Conservation (phyloP, 2,329 filamentous ascomycete species). For the Aspergillus pseudoviridinutans region DNA sequence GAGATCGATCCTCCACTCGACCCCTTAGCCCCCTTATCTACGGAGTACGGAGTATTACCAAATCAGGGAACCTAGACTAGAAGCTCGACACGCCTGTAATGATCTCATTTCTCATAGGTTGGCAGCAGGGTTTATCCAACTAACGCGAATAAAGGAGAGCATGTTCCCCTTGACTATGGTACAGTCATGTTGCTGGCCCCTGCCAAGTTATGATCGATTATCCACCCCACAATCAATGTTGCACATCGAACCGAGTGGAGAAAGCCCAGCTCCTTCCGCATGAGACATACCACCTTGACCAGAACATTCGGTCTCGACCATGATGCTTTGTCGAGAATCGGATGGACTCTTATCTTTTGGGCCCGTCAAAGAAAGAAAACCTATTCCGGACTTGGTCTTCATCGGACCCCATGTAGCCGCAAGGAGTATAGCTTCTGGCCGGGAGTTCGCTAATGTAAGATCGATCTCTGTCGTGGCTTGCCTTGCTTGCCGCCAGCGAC, state of each 20-base stretch:
- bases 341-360: neutral
- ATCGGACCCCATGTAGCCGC: neutral
- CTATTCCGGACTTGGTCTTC: neutral
- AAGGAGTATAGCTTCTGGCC: neutral
- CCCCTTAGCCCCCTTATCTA: neutral
- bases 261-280: conserved; percentile 1
- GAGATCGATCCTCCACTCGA: neutral
- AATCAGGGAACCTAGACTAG: neutral
- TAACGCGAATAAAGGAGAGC: neutral
- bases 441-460: neutral
- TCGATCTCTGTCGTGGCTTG: neutral
- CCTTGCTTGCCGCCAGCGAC: neutral
- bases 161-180: conserved; percentile 1
- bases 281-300: conserved; percentile 15
- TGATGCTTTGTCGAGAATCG: neutral
- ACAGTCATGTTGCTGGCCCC: conserved; percentile 7
- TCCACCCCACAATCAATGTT: conserved; percentile 13
- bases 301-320: conserved; percentile 2
- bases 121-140: neutral
- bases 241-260: conserved; percentile 4
- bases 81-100: neutral
- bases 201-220: conserved; percentile 4
- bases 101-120: neutral
- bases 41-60: neutral
- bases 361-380: neutral